Conservation (phyloP, 176 grass and related monocot species). For the Juncus effusus region DNA sequence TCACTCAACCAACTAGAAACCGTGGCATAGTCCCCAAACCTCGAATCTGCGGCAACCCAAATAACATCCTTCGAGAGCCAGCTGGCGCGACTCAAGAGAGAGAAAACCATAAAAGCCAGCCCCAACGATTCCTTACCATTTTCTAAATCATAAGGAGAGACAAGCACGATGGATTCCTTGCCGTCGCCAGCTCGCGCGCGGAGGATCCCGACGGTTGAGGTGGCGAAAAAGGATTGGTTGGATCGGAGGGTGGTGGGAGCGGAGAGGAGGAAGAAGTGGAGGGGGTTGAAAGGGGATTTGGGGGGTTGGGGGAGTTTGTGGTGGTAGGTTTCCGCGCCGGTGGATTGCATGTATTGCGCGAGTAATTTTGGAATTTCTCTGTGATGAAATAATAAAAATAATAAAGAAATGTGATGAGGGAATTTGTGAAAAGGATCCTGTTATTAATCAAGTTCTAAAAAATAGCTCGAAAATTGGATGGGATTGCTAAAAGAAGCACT, state of each 20-base stretch:
- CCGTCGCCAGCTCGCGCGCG: slow-evolving; percentile 87
- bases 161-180: no score
- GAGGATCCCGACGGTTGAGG: slow-evolving; percentile 64
- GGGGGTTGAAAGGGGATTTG: no score
- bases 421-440: no score
- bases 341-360: no score
- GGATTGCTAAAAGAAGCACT: no score
- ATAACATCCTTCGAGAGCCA: no score
- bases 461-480: no score
- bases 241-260: slow-evolving; percentile 43
- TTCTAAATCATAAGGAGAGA: slow-evolving; percentile 80
- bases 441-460: no score
- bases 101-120: slow-evolving; percentile 88
- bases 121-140: slow-evolving; percentile 66
- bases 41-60: slow-evolving; percentile 76
- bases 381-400: no score
- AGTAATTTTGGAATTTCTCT: no score
- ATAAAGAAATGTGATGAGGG: no score
- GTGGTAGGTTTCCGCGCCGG: slow-evolving; percentile 82
- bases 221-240: no score
- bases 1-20: slow-evolving; percentile 88
- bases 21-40: slow-evolving; percentile 74
- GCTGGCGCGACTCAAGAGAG: slow-evolving; percentile 65
- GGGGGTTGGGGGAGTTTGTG: slow-evolving; percentile 54
- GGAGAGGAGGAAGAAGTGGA: slow-evolving; percentile 80